Evolutionary conservation across 805 yeast genomes (phyloP), one percentile per base, ranked within the genome.

Genomic region (Vanderwaltozyma verrucispora): DNA sequence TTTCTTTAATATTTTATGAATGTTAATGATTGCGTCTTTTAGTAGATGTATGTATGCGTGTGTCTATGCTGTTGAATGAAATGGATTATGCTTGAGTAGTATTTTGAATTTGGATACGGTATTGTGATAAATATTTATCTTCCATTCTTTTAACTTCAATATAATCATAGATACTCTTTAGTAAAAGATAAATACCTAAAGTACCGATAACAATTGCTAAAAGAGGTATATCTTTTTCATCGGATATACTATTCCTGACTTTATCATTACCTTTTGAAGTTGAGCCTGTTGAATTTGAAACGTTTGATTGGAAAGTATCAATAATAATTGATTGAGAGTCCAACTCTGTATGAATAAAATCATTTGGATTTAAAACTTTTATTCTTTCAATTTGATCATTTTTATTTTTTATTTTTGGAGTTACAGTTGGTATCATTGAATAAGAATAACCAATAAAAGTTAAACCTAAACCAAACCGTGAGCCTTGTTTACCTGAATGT

Each of bases 401-500:
- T 39, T 46, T 51, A 5, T 56, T 62, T n/a, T n/a, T n/a, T n/a
- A n/a, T n/a, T n/a, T n/a, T n/a, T n/a, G n/a, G n/a, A n/a, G n/a
- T n/a, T n/a, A n/a, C n/a, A n/a, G n/a, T n/a, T 2, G 82, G 80
- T 27, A 73, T 60, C 63, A 75, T 67, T 24, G 69, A 63, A 44
- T 69, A 72, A 3, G 83, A 95, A 46, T 78, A 76, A 38, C 79
- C 74, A 36, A 89, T 66, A 45, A 92, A 72, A 0, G 95, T 86
- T 42, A 83, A 54, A 2, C 97, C 97, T 40, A 92, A 63, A 0
- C 98, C 98, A 15, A 89, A 82, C 43, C 95, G 68, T 2, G 96
- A 80, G 3, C 98, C 98, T 52, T 88, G 88, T 55, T 85, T 86
- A 4, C 96, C 95, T 5, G 97, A 96, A 56, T 92, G 98, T 2